Base-by-base conservation (phyloP, 2,329 filamentous ascomycete species). In the Colletotrichum echinochloae region DNA sequence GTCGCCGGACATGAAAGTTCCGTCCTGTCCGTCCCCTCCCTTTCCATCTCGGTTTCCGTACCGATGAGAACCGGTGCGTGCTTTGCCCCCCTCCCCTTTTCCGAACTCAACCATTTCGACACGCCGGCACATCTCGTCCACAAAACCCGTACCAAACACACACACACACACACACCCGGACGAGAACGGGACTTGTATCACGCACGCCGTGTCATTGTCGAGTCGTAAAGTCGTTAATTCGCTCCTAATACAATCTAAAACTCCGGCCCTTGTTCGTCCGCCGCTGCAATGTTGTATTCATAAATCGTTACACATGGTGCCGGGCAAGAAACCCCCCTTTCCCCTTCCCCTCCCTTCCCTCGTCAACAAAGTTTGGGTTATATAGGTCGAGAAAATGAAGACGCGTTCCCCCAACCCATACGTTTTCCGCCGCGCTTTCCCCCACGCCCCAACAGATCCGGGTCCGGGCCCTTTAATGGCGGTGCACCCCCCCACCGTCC, bases 241-340 rank as follows among this genome's bases (percentile, higher is more conserved):
- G 55, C 20, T 71, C 67, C 71, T 64, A 64, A 66, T 64, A 67
- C 59, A 70, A 68, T 64, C 66, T 71, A 64, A 64, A 57, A 70
- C 59, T 60, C 65, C 66, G 60, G 20, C 20, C 46, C 65, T 54
- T 60, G 37, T 65, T 64, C 60, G 65, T 70, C 69, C 65, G 65
- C 69, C 65, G 65, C 69, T 60, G 69, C 69, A 55, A 71, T 70
- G 60, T 71, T 49, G 59, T 55, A 56, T 64, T 72, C 71, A 54
- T 72, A 52, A 72, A 66, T 72, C 71, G 63, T 71, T 65, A 71
- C 68, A 72, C 64, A 60, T 71, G 23, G 68, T 63, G 56, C 46
- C 64, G 46, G 68, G 44, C 68, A 68, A 52, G 63, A 54, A 30
- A 23, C 56, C 57, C 37, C 57, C 35, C 14, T n/a, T n/a, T n/a